Evolutionary conservation across 306 rosid genomes (phyloP), one percentile per base, ranked within the genome.

Genomic region (Vigna angularis): DNA sequence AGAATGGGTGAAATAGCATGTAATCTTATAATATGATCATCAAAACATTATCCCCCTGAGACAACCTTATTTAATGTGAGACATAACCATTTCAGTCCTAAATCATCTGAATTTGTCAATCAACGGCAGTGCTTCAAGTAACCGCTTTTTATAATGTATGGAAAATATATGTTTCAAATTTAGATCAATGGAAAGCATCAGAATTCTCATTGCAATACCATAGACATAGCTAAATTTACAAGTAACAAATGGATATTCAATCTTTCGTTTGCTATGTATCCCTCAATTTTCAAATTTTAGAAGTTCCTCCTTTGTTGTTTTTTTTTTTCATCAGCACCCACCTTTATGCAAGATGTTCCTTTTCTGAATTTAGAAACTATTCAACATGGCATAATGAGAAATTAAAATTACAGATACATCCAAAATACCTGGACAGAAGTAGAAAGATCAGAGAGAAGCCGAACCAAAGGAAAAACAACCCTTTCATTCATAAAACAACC

Each of bases 401-500:
- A 65, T 28, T 30, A 80, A 24, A 62, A 66, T 75, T 76, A 64
- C 38, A 56, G 40, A 36, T 66, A 62, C 50, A 82, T 32, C 52
- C 15, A 72, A 61, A 45, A n/a, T 88, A 93, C 99, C 95, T 93
- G 99, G 59, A 95, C 98, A 77, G 90, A 82, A 55, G 86, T 82
- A 72, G 87, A 90, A 71, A 83, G 87, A 82, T 93, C 96, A 48
- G 89, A 87, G 61, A 93, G 87, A 86, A 95, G 98, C 78, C 6
- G 90, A 83, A 95, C 88, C 87, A 95, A 86, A 66, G 96, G 98
- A 84, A 82, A 44, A 63, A 93, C 87, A 76, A 89, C 84, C 74
- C 73, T 86, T 83, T 95, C 97, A 42, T 91, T 87, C 98, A 90
- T 88, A 82, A 95, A 95, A 81, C 36, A 66, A 67, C 99, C 99